Conservation (phyloP, 352 stramenopile genomes). For the Phytophthora chlamydospora region DNA sequence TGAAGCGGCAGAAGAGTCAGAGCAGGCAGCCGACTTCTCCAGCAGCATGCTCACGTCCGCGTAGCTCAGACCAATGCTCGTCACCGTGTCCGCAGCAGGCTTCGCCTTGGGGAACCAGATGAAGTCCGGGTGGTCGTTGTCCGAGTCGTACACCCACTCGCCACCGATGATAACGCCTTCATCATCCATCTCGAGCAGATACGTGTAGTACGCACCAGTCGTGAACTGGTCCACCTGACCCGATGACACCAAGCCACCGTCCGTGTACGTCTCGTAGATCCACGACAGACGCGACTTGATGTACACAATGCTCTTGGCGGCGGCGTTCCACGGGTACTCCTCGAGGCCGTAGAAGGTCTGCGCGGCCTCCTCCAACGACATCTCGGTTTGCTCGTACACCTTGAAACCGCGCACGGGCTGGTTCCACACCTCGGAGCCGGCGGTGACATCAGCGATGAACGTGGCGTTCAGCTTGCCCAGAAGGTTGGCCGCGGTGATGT, state of each 20-base stretch:
- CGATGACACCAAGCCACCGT: slow-evolving; percentile 39
- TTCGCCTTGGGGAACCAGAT: slow-evolving; percentile 38
- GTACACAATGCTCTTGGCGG: slow-evolving; percentile 47
- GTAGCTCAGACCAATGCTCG: slow-evolving; percentile 26
- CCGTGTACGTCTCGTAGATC: slow-evolving; percentile 43
- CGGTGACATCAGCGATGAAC: slow-evolving; percentile 50
- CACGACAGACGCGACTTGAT: slow-evolving; percentile 48
- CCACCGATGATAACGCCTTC: slow-evolving; percentile 41
- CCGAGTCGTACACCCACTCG: slow-evolving; percentile 45
- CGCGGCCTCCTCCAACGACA: slow-evolving; percentile 38
- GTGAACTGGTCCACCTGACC: too few species aligned
- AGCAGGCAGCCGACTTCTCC: slow-evolving; percentile 22
- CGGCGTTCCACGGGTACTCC: slow-evolving; percentile 56
- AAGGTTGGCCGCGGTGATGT: slow-evolving; percentile 51
- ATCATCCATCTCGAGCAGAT: slow-evolving; percentile 44
- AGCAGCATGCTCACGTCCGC: slow-evolving; percentile 25
- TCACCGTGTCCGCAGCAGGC: slow-evolving; percentile 30
- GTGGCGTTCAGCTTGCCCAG: slow-evolving; percentile 43
- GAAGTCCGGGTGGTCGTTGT: slow-evolving; percentile 46
- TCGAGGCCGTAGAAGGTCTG: slow-evolving; percentile 43
- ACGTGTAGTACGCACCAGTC: too few species aligned
- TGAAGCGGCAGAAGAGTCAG: not conserved
- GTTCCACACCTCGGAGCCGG: slow-evolving; percentile 57
- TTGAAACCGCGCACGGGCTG: slow-evolving; percentile 56
- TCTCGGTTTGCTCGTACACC: slow-evolving; percentile 41